Evolutionary conservation across 441 rosid genomes (phyloP).

Genomic region (Populus hybrid): DNA sequence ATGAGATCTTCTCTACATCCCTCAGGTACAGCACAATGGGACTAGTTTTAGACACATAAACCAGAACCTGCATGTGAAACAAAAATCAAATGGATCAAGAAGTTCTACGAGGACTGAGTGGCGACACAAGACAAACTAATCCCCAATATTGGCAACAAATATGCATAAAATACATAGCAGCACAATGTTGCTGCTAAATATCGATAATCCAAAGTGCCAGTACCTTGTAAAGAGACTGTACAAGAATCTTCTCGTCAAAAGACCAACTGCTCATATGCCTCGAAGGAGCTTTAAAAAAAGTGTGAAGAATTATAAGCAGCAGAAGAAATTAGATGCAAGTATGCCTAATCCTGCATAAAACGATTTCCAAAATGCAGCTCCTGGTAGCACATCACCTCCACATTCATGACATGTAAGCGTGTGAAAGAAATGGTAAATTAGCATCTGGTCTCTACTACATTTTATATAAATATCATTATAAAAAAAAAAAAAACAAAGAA

Average conservation of each 20-base stretch:
- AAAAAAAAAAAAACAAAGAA: no score
- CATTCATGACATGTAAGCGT: no score
- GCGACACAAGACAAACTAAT: background rate
- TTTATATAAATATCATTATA: no score
- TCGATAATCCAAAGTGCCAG: background rate
- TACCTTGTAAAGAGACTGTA: conserved; percentile 87
- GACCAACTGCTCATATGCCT: conserved; percentile 74
- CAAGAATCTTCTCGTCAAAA: conserved; percentile 80
- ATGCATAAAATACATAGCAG: background rate
- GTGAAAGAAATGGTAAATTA: no score
- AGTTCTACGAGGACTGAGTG: background rate
- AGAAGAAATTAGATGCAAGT: background rate
- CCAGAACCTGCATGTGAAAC: conserved; percentile 55
- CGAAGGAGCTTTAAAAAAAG: conserved; percentile 45
- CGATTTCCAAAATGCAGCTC: no score
- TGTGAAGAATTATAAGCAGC: background rate
- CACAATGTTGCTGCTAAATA: background rate
- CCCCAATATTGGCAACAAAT: background rate
- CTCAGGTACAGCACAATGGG: conserved; percentile 76
- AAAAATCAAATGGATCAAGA: background rate
- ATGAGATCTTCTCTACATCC: conserved; percentile 63
- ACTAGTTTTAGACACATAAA: conserved; percentile 62
- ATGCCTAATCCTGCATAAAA: no score
- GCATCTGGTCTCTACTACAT: no score
- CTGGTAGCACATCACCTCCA: no score